Percentiles rank a stretch among this genome's conserved stretches.
phyloP scores from a whole-genome alignment of 139 green algal species.

The Pedinophyceae sp. region DNA sequence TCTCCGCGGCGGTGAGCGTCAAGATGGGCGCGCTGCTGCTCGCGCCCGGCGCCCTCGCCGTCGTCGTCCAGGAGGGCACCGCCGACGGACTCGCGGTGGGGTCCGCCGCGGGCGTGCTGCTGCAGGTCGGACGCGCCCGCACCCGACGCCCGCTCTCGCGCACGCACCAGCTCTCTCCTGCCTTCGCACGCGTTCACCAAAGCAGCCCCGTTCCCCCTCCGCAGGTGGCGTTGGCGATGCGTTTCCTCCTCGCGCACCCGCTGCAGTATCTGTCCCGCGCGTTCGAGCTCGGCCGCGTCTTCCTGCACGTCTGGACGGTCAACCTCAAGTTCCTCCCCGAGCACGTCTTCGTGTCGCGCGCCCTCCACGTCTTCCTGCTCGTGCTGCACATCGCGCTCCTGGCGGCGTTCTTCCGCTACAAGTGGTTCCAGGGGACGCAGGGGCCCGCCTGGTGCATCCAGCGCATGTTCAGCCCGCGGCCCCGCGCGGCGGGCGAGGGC shows the following conservation, averaged over 20 bases:
- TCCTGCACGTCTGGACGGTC: slow-evolving; percentile 61
- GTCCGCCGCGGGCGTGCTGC: slow-evolving; percentile 7
- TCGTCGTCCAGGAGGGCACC: slow-evolving; percentile 28
- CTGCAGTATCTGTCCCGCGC: slow-evolving; percentile 31
- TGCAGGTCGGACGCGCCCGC: slow-evolving; percentile 23
- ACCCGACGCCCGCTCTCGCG: too few relatives aligned
- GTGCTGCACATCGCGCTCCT: slow-evolving; percentile 36
- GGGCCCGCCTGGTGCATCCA: too few relatives aligned
- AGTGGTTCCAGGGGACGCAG: slow-evolving; percentile 20
- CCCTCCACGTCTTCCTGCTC: slow-evolving; percentile 36
- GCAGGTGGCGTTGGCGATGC: slow-evolving; percentile 34
- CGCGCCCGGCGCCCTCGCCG: slow-evolving; percentile 40
- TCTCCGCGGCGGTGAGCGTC: slow-evolving; percentile 49
- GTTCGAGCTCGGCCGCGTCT: slow-evolving; percentile 62
- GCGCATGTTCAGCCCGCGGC: too few relatives aligned
- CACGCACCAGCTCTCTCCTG: too few relatives aligned
- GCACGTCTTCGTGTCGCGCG: slow-evolving; percentile 34
- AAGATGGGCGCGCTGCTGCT: slow-evolving; percentile 84
- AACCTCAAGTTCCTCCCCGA: slow-evolving; percentile 72
- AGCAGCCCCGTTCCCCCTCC: slow-evolving; percentile 2
- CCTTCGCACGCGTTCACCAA: too few relatives aligned
- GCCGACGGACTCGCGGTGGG: slow-evolving; percentile 3
- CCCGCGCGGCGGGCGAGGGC: not conserved
- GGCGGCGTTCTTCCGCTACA: slow-evolving; percentile 24
- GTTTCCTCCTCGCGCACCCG: slow-evolving; percentile 39